These are phyloP conservation scores for Lecanosticta acicola DNA, from an alignment of 2,329 filamentous ascomycete species.

Conservation along the genomic window DNA sequence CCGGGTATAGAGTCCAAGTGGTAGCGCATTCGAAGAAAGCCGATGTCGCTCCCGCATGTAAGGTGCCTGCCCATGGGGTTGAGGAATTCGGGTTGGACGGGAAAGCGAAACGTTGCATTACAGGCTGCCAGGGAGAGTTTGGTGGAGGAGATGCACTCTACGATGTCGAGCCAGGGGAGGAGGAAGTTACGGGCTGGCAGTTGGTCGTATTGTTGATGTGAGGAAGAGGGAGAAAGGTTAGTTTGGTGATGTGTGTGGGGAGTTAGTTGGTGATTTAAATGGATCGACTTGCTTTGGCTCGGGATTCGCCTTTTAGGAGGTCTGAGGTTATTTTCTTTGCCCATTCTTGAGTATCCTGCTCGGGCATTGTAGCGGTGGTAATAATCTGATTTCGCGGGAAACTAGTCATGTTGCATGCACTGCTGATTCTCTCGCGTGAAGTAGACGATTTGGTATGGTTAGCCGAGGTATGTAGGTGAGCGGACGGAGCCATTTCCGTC, in stretches of 20 bases:
- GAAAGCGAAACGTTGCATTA: slow-evolving; percentile 16
- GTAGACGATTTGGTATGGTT: no score
- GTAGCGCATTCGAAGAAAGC: slow-evolving; percentile 22
- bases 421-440: no score
- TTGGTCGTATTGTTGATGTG: slow-evolving; percentile 14
- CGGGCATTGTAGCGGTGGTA: background rate
- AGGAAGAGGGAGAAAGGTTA: background rate
- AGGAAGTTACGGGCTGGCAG: slow-evolving; percentile 15
- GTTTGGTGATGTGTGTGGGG: background rate
- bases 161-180: slow-evolving; percentile 17
- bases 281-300: slow-evolving; percentile 6
- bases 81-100: slow-evolving; percentile 19
- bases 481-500: background rate
- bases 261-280: background rate
- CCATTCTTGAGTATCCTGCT: background rate
- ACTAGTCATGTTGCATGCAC: no score
- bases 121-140: slow-evolving; percentile 11
- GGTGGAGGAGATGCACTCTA: slow-evolving; percentile 9
- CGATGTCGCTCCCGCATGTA: slow-evolving; percentile 19
- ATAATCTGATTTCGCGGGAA: no score
- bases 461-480: no score
- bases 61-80: slow-evolving; percentile 20
- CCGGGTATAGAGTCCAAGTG: slow-evolving; percentile 15
- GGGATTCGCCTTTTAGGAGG: slow-evolving; percentile 12
- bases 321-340: slow-evolving; percentile 13